Evolutionary conservation across 78 protist species (phyloP).

Genomic region (Acrasis kona): DNA sequence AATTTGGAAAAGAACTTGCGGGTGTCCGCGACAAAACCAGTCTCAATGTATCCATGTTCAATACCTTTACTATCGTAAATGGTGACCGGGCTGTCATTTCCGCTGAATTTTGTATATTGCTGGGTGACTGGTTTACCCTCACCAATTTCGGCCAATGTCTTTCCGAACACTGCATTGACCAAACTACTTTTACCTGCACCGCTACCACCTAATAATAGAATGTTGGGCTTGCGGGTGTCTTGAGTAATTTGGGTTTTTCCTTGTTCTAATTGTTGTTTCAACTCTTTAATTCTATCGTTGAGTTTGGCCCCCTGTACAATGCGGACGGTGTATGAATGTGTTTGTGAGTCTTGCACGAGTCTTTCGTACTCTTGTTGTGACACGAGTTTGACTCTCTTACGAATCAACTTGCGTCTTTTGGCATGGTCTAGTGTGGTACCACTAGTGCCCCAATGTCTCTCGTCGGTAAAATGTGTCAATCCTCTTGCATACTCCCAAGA

Average conservation of each 20-base stretch:
- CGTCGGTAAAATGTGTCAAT: too few relatives aligned
- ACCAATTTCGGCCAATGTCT: neutral
- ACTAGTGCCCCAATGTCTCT: too few relatives aligned
- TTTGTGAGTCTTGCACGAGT: too few relatives aligned
- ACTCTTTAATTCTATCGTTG: neutral
- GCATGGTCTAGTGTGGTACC: too few relatives aligned
- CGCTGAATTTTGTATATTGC: neutral
- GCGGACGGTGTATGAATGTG: too few relatives aligned
- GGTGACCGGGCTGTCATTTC: neutral
- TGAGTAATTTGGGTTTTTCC: neutral
- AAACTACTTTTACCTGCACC: slow-evolving; percentile 4
- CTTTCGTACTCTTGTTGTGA: too few relatives aligned
- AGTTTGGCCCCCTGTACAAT: neutral
- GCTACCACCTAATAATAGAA: neutral
- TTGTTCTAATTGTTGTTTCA: neutral
- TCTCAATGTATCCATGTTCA: neutral
- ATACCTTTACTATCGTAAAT: neutral
- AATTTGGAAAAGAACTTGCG: neutral
- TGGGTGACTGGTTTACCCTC: slow-evolving; percentile 2
- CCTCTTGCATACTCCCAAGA: too few relatives aligned
- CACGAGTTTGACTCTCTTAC: too few relatives aligned
- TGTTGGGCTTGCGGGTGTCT: neutral
- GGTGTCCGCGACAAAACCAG: neutral
- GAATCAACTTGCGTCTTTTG: too few relatives aligned
- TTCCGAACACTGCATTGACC: neutral